phyloP scores from a whole-genome alignment of 1,284 basidiomycete genomes.

The Puccinia hordei region DNA sequence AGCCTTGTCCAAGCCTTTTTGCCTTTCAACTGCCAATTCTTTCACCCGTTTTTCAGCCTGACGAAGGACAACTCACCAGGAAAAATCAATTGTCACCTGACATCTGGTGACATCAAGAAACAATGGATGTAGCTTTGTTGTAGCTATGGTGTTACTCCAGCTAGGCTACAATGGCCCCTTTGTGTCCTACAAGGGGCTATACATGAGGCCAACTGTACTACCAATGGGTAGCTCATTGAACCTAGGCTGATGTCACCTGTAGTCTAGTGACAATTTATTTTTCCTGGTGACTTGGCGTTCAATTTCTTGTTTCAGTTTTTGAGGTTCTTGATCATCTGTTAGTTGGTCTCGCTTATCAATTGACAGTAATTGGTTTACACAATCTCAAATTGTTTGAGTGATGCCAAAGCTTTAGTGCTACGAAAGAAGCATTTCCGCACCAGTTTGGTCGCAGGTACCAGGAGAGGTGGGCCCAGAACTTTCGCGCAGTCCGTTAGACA shows the following conservation, averaged over 20 bases:
- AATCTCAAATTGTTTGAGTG: slow-evolving; percentile 1
- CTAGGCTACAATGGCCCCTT: too few relatives aligned
- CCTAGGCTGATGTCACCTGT: too few relatives aligned
- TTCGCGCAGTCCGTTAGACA: slow-evolving; percentile 32
- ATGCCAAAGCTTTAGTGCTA: slow-evolving; percentile 13
- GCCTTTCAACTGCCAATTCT: background rate
- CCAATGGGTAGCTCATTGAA: too few relatives aligned
- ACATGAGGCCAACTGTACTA: too few relatives aligned
- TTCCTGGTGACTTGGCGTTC: slow-evolving; percentile 20
- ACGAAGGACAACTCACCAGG: background rate
- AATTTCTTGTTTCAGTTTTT: slow-evolving; percentile 37
- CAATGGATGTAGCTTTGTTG: too few relatives aligned
- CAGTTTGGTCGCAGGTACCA: background rate
- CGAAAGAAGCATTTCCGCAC: slow-evolving; percentile 46
- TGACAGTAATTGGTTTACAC: slow-evolving; percentile 18
- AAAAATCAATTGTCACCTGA: too few relatives aligned
- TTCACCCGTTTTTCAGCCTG: background rate
- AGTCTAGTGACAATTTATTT: too few relatives aligned
- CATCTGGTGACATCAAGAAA: too few relatives aligned
- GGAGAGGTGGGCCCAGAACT: slow-evolving; percentile 24
- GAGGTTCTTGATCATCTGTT: slow-evolving; percentile 17
- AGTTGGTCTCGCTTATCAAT: background rate
- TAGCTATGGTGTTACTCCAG: too few relatives aligned
- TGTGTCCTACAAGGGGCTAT: too few relatives aligned
- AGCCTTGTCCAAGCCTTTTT: background rate